Base-by-base conservation (phyloP, 2,329 filamentous ascomycete genomes). In the Claviceps sp. region DNA sequence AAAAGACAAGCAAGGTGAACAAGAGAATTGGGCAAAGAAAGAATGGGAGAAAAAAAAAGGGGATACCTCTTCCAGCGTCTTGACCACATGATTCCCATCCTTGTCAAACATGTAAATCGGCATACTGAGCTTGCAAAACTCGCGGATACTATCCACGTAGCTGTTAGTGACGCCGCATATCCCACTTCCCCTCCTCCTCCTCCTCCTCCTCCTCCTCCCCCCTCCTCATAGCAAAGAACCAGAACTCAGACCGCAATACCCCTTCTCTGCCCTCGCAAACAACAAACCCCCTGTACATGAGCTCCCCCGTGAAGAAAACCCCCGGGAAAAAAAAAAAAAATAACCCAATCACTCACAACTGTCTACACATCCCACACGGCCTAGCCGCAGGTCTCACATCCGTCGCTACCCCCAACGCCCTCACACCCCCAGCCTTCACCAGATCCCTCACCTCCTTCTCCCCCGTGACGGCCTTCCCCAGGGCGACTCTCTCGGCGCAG, bases 281-380 rank as follows among this genome's bases (percentile, higher is more conserved):
- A 26, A 11, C 9, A 34, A 34, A 34, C 4, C 4, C 29, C 29
- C 29, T 4, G 29, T 34, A 11, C n/a, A 39, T n/a, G 14, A 16
- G n/a, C n/a, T n/a, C 5, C 47, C 22, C 40, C 36, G 11, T n/a
- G 2, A 34, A 16, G 3, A 29, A 34, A 38, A 29, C 16, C 17
- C 17, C 40, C 13, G 13, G 14, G 16, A 22, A 42, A 43, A 40
- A 48, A 48, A n/a, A n/a, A n/a, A n/a, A n/a, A n/a, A n/a, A n/a
- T n/a, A 75, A 13, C 16, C 16, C 39, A 44, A 39, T 48, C 49
- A 75, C 80, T 71, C 64, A 88, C 85, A 91, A 95, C 66, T 96
- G 91, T 60, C 91, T 77, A 67, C 91, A 97, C 89, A 95, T 96
- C 51, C 93, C 93, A 65, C 93, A 98, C 0, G 93, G 93, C 55